Evolutionary conservation across 2,329 filamentous ascomycete genomes (phyloP), one percentile per base, ranked within the genome.

Genomic region (Lecanoromycetidae sp.): DNA sequence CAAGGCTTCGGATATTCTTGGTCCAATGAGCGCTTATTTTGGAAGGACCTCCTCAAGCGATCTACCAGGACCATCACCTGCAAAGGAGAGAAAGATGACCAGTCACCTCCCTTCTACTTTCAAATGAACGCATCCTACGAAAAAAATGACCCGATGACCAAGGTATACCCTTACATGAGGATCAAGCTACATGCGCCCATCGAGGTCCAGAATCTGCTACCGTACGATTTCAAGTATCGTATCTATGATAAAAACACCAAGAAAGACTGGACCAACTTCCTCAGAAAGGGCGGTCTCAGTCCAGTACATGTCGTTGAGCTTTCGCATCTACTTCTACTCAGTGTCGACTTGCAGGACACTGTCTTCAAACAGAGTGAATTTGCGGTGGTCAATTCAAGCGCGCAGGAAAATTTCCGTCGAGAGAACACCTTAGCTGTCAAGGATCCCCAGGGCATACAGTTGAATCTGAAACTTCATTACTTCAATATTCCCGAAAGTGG

Each of bases 201-300:
- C 12, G 90, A 94, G 41, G 75, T 98, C 4, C 90, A 98, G 63
- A 98, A 98, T 55, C 69, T 98, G 35, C 68, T 98, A 30, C 91
- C 91, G 0, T 96, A 91, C 60, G 91, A 98, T 65, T 98, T 98
- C 77, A 96, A 98, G 65, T 98, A 98, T 63, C 80, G 90, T 46
- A 96, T 98, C 46, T 98, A 96, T 60, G 91, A 98, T 69, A 95
- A 93, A 69, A 93, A 94, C 63, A 95, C 88, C 0, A 93, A 90
- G 71, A 94, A 93, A 62, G 91, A 98, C 62, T 98, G 91, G 91
- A 93, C 87, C 4, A 98, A 98, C 63, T 98, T 98, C 67, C 69
- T 98, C 38, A 80, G 91, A 48, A 96, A 95, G 64, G 91, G 93
- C 22, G 93, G 93, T 12, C 82, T 96, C 48, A 98, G 91, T 61